A percentile compares a stretch with the other conserved stretches of the same genome.
phyloP scores from a whole-genome alignment of 2,329 filamentous ascomycete genomes.

The Alternaria burnsii region DNA sequence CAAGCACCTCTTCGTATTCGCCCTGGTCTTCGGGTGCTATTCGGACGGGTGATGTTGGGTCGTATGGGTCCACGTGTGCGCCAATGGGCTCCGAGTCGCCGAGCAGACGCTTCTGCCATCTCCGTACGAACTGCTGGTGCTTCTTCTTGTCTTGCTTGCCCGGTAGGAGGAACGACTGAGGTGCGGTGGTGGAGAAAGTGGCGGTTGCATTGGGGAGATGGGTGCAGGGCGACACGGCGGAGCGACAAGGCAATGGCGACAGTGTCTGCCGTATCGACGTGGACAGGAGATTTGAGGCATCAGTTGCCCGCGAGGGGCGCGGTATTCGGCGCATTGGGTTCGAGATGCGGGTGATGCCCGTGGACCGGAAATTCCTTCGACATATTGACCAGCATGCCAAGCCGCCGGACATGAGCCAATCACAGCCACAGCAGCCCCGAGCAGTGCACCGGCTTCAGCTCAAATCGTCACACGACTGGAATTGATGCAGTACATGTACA shows the following conservation, averaged over 20 bases:
- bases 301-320: constrained; percentile 46
- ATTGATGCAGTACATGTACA: background rate
- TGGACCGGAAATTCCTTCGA: constrained; percentile 20
- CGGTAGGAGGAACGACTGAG: constrained; percentile 33
- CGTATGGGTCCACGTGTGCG: constrained; percentile 50
- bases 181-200: constrained; percentile 43
- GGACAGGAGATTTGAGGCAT: constrained; percentile 27
- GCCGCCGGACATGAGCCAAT: constrained; percentile 34
- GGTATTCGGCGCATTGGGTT: constrained; percentile 51
- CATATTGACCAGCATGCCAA: constrained; percentile 16
- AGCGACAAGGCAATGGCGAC: constrained; percentile 25
- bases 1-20: constrained; percentile 45
- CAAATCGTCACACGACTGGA: background rate
- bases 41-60: constrained; percentile 46
- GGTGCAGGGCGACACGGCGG: constrained; percentile 19
- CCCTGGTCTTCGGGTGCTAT: constrained; percentile 48
- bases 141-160: constrained; percentile 48
- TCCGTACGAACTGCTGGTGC: constrained; percentile 45
- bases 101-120: constrained; percentile 49
- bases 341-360: constrained; percentile 31
- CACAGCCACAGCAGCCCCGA: constrained; percentile 26
- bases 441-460: background rate
- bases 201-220: constrained; percentile 25
- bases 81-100: constrained; percentile 50
- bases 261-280: constrained; percentile 25